phyloP scores from a whole-genome alignment of 805 yeast species.

The Candida boleticola region DNA sequence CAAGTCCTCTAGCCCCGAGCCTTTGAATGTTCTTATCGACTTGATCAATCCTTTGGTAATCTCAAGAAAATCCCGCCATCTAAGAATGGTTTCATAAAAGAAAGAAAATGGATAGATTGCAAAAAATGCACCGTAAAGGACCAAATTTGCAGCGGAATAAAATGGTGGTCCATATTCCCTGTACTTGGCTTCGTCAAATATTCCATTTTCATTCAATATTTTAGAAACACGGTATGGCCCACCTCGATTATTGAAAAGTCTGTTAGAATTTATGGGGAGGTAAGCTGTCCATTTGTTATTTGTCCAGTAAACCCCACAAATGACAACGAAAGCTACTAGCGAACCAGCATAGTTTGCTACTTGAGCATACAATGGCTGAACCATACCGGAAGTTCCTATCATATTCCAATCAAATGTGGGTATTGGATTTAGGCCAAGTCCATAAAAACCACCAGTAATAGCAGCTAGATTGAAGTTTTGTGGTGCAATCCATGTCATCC shows the following conservation, averaged over 20 bases:
- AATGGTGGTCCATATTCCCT: conserved; percentile 53
- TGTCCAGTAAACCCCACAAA: conserved; percentile 8
- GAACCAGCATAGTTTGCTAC: conserved; percentile 5
- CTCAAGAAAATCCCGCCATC: conserved; percentile 7
- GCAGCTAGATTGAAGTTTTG: conserved; percentile 14
- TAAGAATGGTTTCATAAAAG: conserved; percentile 15
- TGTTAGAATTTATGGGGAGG: conserved; percentile 7
- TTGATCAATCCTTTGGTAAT: neutral
- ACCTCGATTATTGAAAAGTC: conserved; percentile 2
- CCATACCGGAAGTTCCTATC: conserved; percentile 23
- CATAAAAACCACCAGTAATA: conserved; percentile 17
- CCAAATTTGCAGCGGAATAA: conserved; percentile 52
- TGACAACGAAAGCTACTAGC: neutral
- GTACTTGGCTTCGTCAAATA: conserved; percentile 41
- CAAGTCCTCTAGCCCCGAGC: conserved; percentile 20
- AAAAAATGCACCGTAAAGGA: conserved; percentile 45
- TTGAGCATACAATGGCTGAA: conserved; percentile 35
- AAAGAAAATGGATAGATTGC: conserved; percentile 25
- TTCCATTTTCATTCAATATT: neutral
- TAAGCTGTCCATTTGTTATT: conserved; percentile 12
- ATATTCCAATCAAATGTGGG: conserved; percentile 50
- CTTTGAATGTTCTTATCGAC: conserved; percentile 3
- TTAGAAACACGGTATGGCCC: neutral
- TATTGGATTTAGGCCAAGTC: conserved; percentile 38
- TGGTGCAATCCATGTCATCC: conserved; percentile 21